These are phyloP conservation scores for Backusella psychrophila DNA, from an alignment of 192 early-diverging fungal species.

Conservation along the genomic window DNA sequence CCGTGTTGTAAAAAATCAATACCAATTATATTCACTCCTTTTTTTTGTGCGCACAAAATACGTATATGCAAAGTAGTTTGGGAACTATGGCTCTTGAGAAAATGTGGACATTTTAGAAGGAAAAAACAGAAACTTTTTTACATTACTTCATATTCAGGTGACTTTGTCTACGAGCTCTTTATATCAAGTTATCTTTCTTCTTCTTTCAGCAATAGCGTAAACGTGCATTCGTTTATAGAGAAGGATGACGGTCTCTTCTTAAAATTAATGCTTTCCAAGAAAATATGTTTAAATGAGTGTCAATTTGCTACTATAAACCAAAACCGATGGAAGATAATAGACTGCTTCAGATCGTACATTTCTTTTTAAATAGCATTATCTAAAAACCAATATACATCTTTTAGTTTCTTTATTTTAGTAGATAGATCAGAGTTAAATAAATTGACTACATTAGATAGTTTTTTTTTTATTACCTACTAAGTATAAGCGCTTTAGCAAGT, in stretches of 20 bases:
- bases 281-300: neutral
- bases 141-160: neutral
- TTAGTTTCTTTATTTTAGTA: neutral
- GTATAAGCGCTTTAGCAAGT: too few relatives aligned
- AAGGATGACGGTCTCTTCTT: neutral
- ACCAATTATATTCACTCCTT: neutral
- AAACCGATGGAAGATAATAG: neutral
- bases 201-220: neutral
- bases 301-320: neutral
- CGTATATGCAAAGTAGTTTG: neutral
- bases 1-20: neutral
- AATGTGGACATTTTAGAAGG: neutral
- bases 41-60: neutral
- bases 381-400: neutral
- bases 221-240: neutral
- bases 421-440: neutral
- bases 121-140: neutral
- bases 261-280: neutral
- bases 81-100: neutral
- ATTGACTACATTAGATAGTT: too few relatives aligned
- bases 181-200: neutral
- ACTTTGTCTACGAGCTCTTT: neutral
- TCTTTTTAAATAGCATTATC: neutral
- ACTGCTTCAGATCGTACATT: neutral
- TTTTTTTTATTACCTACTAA: too few relatives aligned